These are phyloP conservation scores for Sporothrix curviconia DNA, from an alignment of 2,329 filamentous ascomycete genomes.

Conservation along the genomic window DNA sequence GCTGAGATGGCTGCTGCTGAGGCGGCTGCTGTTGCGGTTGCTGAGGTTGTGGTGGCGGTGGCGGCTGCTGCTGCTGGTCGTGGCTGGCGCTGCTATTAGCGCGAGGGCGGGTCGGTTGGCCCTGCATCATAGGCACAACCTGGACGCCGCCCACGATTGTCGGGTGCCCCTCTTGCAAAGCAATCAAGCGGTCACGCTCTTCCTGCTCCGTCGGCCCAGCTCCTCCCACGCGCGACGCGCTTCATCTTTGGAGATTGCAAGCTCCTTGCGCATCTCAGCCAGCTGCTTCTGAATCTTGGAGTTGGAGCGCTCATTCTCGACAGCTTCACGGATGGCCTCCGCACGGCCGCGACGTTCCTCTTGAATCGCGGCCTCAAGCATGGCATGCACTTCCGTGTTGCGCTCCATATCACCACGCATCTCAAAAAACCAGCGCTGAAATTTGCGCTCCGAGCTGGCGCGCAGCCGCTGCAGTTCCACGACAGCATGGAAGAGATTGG, in stretches of 20 bases:
- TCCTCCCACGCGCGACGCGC: conserved; percentile 96
- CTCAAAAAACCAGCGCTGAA: conserved; percentile 98
- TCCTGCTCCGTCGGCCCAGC: conserved; percentile 88
- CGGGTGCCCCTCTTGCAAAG: conserved; percentile 79
- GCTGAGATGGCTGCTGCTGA: conserved; percentile 26
- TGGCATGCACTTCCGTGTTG: conserved; percentile 71
- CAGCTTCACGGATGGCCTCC: conserved; percentile 59
- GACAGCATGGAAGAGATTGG: conserved; percentile 94
- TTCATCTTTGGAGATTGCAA: conserved; percentile 93
- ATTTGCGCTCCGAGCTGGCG: conserved; percentile 93
- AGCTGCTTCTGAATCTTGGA: conserved; percentile 67
- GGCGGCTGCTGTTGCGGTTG: conserved; percentile 17
- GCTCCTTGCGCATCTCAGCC: conserved; percentile 85
- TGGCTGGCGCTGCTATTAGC: conserved; percentile 33
- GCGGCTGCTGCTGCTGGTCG: conserved; percentile 28
- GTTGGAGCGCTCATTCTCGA: conserved; percentile 63
- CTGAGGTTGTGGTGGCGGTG: conserved; percentile 29
- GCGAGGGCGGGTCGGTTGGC: conserved; percentile 51
- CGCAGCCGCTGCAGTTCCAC: conserved; percentile 91
- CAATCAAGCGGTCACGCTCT: conserved; percentile 77
- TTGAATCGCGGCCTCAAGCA: conserved; percentile 69
- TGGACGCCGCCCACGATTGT: conserved; percentile 90
- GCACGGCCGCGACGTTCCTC: conserved; percentile 64
- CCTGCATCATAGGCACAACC: conserved; percentile 85
- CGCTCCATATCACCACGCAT: conserved; percentile 83